phyloP scores from a whole-genome alignment of 768 basidiomycete species.

The Auricularia heimuer region DNA sequence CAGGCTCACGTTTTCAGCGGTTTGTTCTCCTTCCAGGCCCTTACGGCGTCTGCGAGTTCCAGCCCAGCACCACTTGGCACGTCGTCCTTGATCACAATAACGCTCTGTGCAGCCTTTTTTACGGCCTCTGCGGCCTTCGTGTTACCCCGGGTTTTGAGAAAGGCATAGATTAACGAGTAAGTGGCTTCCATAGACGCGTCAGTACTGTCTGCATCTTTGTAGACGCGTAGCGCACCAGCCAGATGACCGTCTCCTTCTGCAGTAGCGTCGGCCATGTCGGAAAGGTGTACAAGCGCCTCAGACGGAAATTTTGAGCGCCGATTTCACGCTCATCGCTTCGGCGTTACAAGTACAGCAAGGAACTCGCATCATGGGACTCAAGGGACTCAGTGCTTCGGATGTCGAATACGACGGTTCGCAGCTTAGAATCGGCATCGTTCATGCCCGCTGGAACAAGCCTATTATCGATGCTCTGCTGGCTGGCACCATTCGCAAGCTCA shows the following conservation, averaged over 20 bases:
- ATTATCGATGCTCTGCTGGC: conserved; percentile 80
- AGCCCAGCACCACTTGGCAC: conserved; percentile 34
- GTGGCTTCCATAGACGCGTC: conserved; percentile 36
- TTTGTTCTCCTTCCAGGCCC: conserved; percentile 45
- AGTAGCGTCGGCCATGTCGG: neutral
- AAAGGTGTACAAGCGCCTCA: neutral
- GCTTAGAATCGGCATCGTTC: conserved; percentile 84
- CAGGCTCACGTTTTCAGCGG: conserved; percentile 14
- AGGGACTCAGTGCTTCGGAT: conserved; percentile 58
- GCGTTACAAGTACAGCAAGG: neutral
- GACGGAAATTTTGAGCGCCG: conserved; percentile 7
- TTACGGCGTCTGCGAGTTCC: conserved; percentile 54
- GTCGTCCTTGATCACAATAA: conserved; percentile 51
- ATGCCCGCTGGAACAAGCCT: conserved; percentile 88
- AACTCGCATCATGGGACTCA: conserved; percentile 40
- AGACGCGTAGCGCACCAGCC: neutral
- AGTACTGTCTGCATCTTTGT: neutral
- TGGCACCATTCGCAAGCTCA: conserved; percentile 72
- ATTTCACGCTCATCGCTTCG: neutral
- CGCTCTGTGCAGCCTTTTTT: conserved; percentile 59
- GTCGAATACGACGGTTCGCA: conserved; percentile 65
- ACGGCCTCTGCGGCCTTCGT: conserved; percentile 62
- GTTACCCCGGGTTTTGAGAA: conserved; percentile 57
- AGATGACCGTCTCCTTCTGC: neutral
- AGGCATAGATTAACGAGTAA: conserved; percentile 67